Conservation (phyloP, 2,329 filamentous ascomycete genomes). For the Monilinia laxa region DNA sequence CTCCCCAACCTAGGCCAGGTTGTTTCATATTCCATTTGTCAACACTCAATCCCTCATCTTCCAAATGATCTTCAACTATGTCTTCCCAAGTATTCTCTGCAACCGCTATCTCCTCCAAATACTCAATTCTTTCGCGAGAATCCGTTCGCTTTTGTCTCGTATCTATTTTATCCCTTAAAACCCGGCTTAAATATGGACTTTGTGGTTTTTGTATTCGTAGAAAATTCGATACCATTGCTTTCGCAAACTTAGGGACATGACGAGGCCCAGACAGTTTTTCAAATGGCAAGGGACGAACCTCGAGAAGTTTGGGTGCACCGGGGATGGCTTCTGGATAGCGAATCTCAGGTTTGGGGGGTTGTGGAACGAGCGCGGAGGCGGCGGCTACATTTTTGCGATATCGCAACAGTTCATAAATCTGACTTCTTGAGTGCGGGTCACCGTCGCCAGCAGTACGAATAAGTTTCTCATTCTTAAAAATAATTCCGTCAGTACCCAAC, state of each 20-base stretch:
- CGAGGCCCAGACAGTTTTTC: constrained; percentile 52
- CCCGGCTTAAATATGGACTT: constrained; percentile 55
- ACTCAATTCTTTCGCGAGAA: constrained; percentile 43
- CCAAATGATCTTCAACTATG: constrained; percentile 24
- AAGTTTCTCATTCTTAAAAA: constrained; percentile 34
- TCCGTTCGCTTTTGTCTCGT: constrained; percentile 47
- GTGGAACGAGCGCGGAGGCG: constrained; percentile 17
- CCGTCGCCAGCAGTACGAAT: constrained; percentile 35
- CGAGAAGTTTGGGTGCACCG: constrained; percentile 49
- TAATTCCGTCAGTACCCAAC: not conserved
- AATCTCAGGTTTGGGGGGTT: constrained; percentile 19
- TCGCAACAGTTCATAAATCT: constrained; percentile 41
- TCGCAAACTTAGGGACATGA: constrained; percentile 58
- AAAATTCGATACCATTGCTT: constrained; percentile 59
- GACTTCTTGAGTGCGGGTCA: constrained; percentile 26
- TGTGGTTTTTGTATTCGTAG: constrained; percentile 67
- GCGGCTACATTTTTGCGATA: constrained; percentile 25
- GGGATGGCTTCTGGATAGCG: constrained; percentile 35
- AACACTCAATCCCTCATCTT: constrained; percentile 16
- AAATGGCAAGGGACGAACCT: constrained; percentile 51
- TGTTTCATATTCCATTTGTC: constrained; percentile 20
- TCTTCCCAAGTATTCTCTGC: constrained; percentile 55
- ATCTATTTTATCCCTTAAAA: constrained; percentile 53
- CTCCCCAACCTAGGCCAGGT: constrained; percentile 19
- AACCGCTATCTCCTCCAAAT: constrained; percentile 45